phyloP scores from a whole-genome alignment of 2,329 filamentous ascomycete genomes.

The Colletotrichum falcatum region DNA sequence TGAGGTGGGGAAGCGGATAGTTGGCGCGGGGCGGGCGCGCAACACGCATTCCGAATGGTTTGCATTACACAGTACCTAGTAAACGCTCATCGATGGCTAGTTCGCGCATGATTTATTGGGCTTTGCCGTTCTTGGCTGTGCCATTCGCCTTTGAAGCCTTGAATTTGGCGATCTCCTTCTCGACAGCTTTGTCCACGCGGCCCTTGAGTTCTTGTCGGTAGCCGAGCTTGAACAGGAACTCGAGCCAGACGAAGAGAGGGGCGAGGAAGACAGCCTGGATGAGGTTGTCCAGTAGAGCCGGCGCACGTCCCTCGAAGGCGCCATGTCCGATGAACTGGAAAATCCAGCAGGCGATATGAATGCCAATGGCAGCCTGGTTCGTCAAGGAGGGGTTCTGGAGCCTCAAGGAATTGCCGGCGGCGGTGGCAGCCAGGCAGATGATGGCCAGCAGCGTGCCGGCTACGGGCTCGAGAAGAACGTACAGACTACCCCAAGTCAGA shows the following conservation, averaged over 20 bases:
- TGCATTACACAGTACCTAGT: constrained; percentile 16
- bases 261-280: constrained; percentile 93
- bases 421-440: constrained; percentile 80
- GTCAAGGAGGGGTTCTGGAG: constrained; percentile 63
- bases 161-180: constrained; percentile 82
- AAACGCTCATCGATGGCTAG: constrained; percentile 19
- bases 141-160: constrained; percentile 65
- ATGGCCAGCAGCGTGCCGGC: constrained; percentile 83
- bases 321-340: constrained; percentile 94
- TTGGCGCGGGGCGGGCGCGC: constrained; percentile 16
- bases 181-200: constrained; percentile 81
- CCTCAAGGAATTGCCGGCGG: constrained; percentile 80
- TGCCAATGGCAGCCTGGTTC: constrained; percentile 69
- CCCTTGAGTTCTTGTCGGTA: constrained; percentile 90
- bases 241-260: constrained; percentile 97
- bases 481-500: constrained; percentile 80
- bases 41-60: not conserved
- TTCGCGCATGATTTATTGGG: constrained; percentile 53
- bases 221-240: constrained; percentile 89
- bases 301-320: constrained; percentile 86
- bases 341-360: constrained; percentile 84
- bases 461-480: constrained; percentile 93
- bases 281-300: constrained; percentile 90
- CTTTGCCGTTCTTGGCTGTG: constrained; percentile 61
- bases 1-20: not conserved